These are phyloP conservation scores for Fusarium solani-melongenae DNA, from an alignment of 2,329 filamentous ascomycete species.

Conservation along the genomic window DNA sequence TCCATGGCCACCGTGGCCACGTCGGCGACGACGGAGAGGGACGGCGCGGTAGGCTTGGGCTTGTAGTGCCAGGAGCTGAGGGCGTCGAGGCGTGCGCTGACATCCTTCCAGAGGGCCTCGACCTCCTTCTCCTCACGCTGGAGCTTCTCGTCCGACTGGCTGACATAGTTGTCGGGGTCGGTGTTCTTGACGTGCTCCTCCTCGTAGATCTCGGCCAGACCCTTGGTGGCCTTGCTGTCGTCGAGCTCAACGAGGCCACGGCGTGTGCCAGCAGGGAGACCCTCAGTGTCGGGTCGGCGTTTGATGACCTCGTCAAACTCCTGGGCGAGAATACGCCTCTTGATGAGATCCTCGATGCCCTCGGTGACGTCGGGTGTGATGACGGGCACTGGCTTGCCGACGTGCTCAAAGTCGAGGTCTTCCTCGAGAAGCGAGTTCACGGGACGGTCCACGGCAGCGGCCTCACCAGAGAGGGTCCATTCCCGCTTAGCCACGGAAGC, in stretches of 20 bases:
- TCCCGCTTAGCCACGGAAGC: constrained; percentile 89
- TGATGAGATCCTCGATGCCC: constrained; percentile 92
- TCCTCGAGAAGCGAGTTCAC: constrained; percentile 93
- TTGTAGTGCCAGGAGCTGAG: constrained; percentile 96
- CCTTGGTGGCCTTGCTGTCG: constrained; percentile 87
- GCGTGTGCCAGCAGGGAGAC: constrained; percentile 68
- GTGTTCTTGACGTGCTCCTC: constrained; percentile 84
- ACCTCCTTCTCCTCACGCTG: constrained; percentile 87
- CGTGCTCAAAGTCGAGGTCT: constrained; percentile 94
- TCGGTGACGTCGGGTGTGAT: constrained; percentile 93
- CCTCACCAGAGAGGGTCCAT: constrained; percentile 92
- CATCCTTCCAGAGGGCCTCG: constrained; percentile 82
- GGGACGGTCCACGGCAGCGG: constrained; percentile 82
- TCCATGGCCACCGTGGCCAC: constrained; percentile 95
- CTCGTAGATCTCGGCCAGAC: constrained; percentile 93
- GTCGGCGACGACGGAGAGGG: constrained; percentile 87
- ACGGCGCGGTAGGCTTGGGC: constrained; percentile 84
- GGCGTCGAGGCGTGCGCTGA: constrained; percentile 84
- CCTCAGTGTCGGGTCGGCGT: constrained; percentile 79
- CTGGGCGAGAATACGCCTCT: constrained; percentile 86
- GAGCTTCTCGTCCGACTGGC: constrained; percentile 83
- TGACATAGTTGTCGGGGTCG: constrained; percentile 83
- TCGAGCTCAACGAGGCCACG: constrained; percentile 84
- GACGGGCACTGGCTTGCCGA: constrained; percentile 93
- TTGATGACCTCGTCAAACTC: constrained; percentile 94